These are phyloP conservation scores for Dendrobium chrysotoxum DNA, from an alignment of 106 monocot genomes.

Conservation along the genomic window DNA sequence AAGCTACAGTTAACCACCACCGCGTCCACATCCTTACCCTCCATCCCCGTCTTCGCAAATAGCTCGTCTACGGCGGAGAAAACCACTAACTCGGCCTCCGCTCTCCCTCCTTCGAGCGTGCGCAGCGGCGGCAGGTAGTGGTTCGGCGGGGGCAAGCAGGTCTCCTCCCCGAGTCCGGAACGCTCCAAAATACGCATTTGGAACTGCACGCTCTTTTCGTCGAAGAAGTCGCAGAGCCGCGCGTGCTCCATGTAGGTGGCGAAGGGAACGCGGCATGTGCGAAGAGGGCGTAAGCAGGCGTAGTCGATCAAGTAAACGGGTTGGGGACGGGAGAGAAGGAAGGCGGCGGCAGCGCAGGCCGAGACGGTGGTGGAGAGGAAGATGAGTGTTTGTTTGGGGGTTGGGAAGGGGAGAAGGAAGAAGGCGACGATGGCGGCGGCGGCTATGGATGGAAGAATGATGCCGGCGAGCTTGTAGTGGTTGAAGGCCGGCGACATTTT, in stretches of 20 bases:
- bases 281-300: slow-evolving; percentile 35
- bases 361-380: background rate
- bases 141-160: slow-evolving; percentile 22
- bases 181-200: slow-evolving; percentile 38
- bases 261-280: slow-evolving; percentile 46
- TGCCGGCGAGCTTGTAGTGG: background rate
- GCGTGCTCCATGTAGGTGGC: slow-evolving; percentile 54
- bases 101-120: slow-evolving; percentile 22
- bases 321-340: slow-evolving; percentile 37
- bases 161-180: slow-evolving; percentile 28
- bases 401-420: background rate
- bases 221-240: slow-evolving; percentile 13
- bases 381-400: background rate
- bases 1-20: slow-evolving; percentile 54
- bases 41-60: slow-evolving; percentile 23
- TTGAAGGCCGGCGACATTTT: too few species aligned
- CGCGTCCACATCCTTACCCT: slow-evolving; percentile 34
- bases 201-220: slow-evolving; percentile 28
- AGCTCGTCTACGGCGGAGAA: slow-evolving; percentile 33
- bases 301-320: slow-evolving; percentile 52
- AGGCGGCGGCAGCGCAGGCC: slow-evolving; percentile 14
- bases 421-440: background rate
- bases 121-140: slow-evolving; percentile 24
- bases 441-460: background rate
- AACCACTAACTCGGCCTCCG: slow-evolving; percentile 36